Evolutionary conservation across 73 alveolate genomes (phyloP), one percentile per base, ranked within the genome.

Genomic region (Effrenium voratum): DNA sequence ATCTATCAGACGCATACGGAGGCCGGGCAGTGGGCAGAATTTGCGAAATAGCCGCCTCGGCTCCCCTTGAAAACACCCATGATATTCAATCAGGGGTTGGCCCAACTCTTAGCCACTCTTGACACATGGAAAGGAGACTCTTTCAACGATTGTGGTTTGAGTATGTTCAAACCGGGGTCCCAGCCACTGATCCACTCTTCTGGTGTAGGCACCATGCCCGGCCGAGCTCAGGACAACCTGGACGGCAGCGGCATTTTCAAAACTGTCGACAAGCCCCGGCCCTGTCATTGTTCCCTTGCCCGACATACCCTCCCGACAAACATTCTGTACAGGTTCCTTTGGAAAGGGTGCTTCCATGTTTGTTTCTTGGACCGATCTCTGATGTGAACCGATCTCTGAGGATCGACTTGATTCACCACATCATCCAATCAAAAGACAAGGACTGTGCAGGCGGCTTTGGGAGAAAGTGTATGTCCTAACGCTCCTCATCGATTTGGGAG

Each of bases 231-330:
- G 95, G 95, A 88, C 85, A 66, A 55, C 32, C 43, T 88, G 95
- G 95, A 88, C 19, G 95, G 95, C 38, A 88, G 95, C 95, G 47
- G 46, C 46, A 91, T 91, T 44, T 91, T 91, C 98, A 91, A 91
- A 79, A 91, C 81, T 46, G 28, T 70, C n/a, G 98, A 91, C 90
- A 91, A 91, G 95, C 43, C 50, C 85, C 43, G 5, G 63, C 70
- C 91, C 46, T 80, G 63, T 66, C 79, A 16, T 24, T 24, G 32
- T 30, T 43, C 60, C 55, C 55, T 76, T 16, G 41, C 2, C 38
- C 24, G 16, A 6, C n/a, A 36, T 41, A 5, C 83, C 34, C 30
- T 2, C 13, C 10, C 16, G 52, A 73, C 36, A 36, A 36, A 2
- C 55, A n/a, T 77, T 19, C 2, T 80, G 68, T 26, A 45, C 70